phyloP scores from a whole-genome alignment of 2,329 filamentous ascomycete genomes.

The Ceratocystis eucalypticola region DNA sequence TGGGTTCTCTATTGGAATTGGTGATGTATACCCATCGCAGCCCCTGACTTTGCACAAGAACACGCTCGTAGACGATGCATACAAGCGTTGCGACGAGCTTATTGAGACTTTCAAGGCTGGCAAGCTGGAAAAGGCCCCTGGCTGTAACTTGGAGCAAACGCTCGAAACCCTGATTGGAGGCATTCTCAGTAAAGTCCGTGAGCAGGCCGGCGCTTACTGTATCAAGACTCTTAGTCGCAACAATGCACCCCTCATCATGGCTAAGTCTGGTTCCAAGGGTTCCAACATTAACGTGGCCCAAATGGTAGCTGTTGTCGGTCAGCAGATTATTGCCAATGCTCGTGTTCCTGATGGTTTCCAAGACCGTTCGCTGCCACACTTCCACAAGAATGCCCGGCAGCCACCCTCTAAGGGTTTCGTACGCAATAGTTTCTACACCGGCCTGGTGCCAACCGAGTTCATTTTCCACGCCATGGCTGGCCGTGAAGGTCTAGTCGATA shows the following conservation, averaged over 20 bases:
- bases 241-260: conserved; percentile 93
- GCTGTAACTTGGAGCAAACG: conserved; percentile 82
- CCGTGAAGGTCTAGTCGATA: conserved; percentile 96
- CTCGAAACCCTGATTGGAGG: conserved; percentile 84
- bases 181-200: conserved; percentile 81
- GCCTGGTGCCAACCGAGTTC: conserved; percentile 80
- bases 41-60: conserved; percentile 60
- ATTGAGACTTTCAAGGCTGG: conserved; percentile 70
- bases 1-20: conserved; percentile 92
- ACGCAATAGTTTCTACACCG: conserved; percentile 91
- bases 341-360: conserved; percentile 95
- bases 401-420: conserved; percentile 97
- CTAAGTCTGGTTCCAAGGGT: conserved; percentile 91
- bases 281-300: conserved; percentile 97
- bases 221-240: conserved; percentile 78
- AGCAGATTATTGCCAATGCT: conserved; percentile 90
- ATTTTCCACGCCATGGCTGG: conserved; percentile 97
- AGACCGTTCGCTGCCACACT: conserved; percentile 86
- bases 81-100: conserved; percentile 66
- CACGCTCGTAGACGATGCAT: conserved; percentile 61
- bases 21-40: conserved; percentile 76
- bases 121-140: conserved; percentile 71
- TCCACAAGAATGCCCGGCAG: conserved; percentile 80
- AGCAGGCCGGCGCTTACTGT: conserved; percentile 81
- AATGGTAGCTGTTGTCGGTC: conserved; percentile 94